Evolutionary conservation across 768 basidiomycete species (phyloP), one percentile per base, ranked within the genome.

Genomic region (Pilatotrama ljubarskyi): DNA sequence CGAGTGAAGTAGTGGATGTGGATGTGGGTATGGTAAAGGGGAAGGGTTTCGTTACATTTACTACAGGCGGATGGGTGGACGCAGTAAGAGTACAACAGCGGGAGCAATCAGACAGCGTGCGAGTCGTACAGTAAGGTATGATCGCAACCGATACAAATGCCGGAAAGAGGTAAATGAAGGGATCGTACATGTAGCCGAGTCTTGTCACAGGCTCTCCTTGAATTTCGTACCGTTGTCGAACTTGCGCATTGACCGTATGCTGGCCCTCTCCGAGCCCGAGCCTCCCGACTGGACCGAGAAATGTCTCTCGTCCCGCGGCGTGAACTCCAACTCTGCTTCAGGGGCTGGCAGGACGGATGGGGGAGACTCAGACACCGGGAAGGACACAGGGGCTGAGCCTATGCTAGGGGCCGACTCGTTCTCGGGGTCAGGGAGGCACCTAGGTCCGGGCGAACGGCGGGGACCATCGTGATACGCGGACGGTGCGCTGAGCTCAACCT

Each of bases 221-320:
- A 72, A 72, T 58, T 69, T 68, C 22, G 69, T 70, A 1, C 71
- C 71, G 50, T 64, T 67, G n/a, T 68, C 65, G 57, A 70, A 69
- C 55, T 65, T 70, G 15, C 66, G 64, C 64, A 72, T 67, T 29
- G 69, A 64, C 24, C 56, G 62, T 4, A 64, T 36, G 26, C 63
- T 57, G 22, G 51, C 38, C 9, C 29, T 32, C 6, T 13, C n/a
- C 50, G 38, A 26, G 24, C 48, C 50, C 6, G 49, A 42, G 15
- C 48, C 44, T 3, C 58, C 63, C 4, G 65, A 58, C 46, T 62
- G 64, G 26, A 64, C 61, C 1, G 67, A 64, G 46, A 67, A 67
- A 25, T 65, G 43, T 14, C 55, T 48, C 7, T 58, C 64, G 17
- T 61, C 65, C 2, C 51, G 60, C 26, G 26, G 47, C n/a, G 37